A percentile compares a stretch with the other conserved stretches of the same genome.
phyloP scores from a whole-genome alignment of 75 land plant genomes.

The Adiantum capillusveneris region DNA sequence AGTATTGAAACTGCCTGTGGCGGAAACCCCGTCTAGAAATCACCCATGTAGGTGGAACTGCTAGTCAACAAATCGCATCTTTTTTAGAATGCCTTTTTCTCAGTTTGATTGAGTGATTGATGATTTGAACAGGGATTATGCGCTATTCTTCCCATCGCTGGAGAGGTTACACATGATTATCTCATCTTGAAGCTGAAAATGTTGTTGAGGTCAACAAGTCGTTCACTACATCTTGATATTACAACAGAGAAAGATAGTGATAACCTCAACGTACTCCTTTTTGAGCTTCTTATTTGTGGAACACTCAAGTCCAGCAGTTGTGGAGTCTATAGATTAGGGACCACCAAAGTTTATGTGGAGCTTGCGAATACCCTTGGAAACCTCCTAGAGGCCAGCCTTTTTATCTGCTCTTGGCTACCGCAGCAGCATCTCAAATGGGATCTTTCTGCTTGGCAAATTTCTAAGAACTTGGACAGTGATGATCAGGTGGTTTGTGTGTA shows the following conservation, averaged over 20 bases:
- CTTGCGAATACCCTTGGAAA: constrained; percentile 24
- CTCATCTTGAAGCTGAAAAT: constrained; percentile 11
- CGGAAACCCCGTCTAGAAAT: no score
- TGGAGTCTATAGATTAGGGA: constrained; percentile 15
- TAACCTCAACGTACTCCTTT: constrained; percentile 13
- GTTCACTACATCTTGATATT: constrained; percentile 16
- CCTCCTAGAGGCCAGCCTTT: constrained; percentile 17
- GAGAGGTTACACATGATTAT: constrained; percentile 8
- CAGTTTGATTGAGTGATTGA: no score
- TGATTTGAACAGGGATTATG: not conserved
- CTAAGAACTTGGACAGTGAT: constrained; percentile 11
- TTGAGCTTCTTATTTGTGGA: constrained; percentile 24
- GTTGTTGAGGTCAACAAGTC: constrained; percentile 3
- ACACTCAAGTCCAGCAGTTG: constrained; percentile 15
- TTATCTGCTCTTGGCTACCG: constrained; percentile 17
- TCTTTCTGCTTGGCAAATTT: constrained; percentile 9
- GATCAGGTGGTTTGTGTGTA: constrained; percentile 17
- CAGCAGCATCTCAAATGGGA: constrained; percentile 14
- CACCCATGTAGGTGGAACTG: no score
- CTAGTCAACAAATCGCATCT: no score
- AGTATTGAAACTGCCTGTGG: no score
- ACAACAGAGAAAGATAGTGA: constrained; percentile 11
- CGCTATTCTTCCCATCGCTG: constrained; percentile 6
- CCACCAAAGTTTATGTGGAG: constrained; percentile 10
- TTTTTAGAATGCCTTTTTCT: no score